phyloP scores from a whole-genome alignment of 306 rosid species.

The Dalbergia oliveri region DNA sequence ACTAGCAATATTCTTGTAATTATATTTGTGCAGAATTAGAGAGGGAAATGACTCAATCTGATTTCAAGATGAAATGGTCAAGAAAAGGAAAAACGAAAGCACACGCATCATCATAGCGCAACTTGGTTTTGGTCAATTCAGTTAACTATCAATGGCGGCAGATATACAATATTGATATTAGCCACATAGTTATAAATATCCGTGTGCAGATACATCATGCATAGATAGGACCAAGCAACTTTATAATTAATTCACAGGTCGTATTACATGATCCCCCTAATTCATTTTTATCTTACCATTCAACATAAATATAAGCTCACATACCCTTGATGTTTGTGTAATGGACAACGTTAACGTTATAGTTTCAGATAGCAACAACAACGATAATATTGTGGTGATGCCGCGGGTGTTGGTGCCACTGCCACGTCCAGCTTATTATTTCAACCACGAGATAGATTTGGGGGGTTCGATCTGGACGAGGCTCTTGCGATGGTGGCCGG shows the following conservation, averaged over 20 bases:
- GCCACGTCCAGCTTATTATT: not conserved
- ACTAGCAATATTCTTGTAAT: no score
- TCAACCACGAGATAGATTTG: constrained; percentile 27
- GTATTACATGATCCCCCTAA: no score
- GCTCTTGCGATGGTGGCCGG: constrained; percentile 51
- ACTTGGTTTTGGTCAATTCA: not conserved
- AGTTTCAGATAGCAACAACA: not conserved
- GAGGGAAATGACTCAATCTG: not conserved
- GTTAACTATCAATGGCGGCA: not conserved
- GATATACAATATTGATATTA: not conserved
- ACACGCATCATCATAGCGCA: not conserved
- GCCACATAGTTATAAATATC: not conserved
- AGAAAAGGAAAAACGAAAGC: not conserved
- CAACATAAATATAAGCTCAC: no score
- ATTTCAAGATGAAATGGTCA: not conserved
- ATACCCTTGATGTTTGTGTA: not conserved
- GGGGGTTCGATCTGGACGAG: constrained; percentile 62
- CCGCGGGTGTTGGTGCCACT: not conserved
- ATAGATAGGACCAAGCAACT: not conserved
- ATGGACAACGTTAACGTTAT: constrained; percentile 23
- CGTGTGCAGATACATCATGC: no score
- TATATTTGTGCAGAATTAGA: no score
- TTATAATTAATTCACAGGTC: not conserved
- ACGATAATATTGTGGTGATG: not conserved
- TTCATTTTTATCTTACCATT: not conserved